These are phyloP conservation scores for Phytophthora litchii DNA, from an alignment of 352 stramenopile genomes.

Conservation along the genomic window DNA sequence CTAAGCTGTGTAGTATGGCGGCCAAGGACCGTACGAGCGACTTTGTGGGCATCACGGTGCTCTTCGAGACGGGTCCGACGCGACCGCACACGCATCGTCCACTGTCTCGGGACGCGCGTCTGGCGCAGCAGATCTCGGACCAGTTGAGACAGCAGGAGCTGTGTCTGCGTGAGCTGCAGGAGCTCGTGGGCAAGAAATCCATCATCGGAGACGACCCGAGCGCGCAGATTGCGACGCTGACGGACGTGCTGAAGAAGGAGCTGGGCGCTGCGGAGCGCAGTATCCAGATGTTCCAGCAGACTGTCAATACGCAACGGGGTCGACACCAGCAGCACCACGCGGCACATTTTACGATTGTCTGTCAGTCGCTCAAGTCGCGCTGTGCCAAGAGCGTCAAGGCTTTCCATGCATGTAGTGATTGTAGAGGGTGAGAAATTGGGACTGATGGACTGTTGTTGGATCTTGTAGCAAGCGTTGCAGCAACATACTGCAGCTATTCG, in stretches of 20 bases:
- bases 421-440: neutral
- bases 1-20: too few relatives aligned
- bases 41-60: conserved; percentile 85
- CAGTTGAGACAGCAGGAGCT: conserved; percentile 83
- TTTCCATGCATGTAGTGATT: conserved; percentile 62
- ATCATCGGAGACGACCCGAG: conserved; percentile 81
- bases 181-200: conserved; percentile 73
- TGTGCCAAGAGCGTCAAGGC: conserved; percentile 83
- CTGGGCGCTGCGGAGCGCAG: conserved; percentile 64
- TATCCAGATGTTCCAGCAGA: conserved; percentile 73
- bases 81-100: conserved; percentile 60
- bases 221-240: conserved; percentile 78
- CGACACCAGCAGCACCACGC: conserved; percentile 73
- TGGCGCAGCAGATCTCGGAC: conserved; percentile 83
- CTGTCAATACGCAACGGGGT: conserved; percentile 51
- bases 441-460: conserved; percentile 24
- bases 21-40: conserved; percentile 86
- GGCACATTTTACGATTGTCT: conserved; percentile 83
- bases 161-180: conserved; percentile 75
- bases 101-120: conserved; percentile 71
- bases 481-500: conserved; percentile 71
- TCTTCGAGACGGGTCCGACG: conserved; percentile 72
- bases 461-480: conserved; percentile 61
- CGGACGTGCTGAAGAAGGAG: conserved; percentile 82
- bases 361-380: conserved; percentile 77